Conservation (phyloP, 345 rosid genomes). For the Clarkia xantiana region DNA sequence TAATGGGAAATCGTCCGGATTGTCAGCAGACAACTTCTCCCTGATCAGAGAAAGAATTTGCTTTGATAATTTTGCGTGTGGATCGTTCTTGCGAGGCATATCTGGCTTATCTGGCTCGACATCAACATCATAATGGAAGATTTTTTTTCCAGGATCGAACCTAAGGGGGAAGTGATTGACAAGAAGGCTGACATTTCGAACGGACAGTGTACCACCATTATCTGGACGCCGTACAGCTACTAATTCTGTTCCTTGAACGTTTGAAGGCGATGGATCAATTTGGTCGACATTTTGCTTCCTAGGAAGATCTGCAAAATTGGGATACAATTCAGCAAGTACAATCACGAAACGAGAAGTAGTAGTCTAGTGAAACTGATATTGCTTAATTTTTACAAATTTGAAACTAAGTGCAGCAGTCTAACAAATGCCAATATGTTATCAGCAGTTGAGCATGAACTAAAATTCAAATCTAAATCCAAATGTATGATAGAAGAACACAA, state of each 20-base stretch:
- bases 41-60: conserved; percentile 27
- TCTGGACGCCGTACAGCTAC: conserved; percentile 49
- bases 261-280: background rate
- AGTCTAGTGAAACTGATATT: too few species aligned
- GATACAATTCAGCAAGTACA: background rate
- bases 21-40: conserved; percentile 36
- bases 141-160: conserved; percentile 31
- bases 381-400: too few species aligned
- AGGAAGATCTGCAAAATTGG: background rate
- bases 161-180: conserved; percentile 55
- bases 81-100: conserved; percentile 12
- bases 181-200: conserved; percentile 23
- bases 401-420: too few species aligned
- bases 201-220: conserved; percentile 36
- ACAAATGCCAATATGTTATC: too few species aligned
- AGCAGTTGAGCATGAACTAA: too few species aligned
- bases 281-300: background rate
- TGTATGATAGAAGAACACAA: too few species aligned
- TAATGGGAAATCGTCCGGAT: conserved; percentile 30
- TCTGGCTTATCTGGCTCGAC: conserved; percentile 40
- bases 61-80: conserved; percentile 29
- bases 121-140: conserved; percentile 55
- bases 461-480: too few species aligned
- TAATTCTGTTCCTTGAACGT: background rate
- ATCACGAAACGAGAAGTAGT: background rate